phyloP scores from a whole-genome alignment of 2,329 filamentous ascomycete genomes.

The Paecilomyces sp. region DNA sequence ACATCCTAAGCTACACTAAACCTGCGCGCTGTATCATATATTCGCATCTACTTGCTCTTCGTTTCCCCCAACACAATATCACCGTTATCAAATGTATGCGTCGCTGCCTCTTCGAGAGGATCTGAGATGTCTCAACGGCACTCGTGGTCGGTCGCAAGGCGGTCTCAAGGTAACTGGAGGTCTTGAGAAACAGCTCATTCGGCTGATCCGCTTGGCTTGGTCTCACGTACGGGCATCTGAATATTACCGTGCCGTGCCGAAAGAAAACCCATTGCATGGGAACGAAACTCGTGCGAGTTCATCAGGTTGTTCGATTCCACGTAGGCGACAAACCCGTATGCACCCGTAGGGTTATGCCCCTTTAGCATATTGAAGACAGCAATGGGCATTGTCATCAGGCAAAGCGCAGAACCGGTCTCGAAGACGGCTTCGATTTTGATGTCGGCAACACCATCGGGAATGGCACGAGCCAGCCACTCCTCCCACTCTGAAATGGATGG shows the following conservation, averaged over 20 bases:
- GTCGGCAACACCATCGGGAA: conserved; percentile 2
- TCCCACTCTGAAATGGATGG: conserved; percentile 1
- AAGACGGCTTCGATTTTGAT: conserved; percentile 5
- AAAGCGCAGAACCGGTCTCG: conserved; percentile 1
- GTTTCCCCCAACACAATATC: neutral
- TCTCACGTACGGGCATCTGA: neutral
- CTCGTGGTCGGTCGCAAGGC: neutral
- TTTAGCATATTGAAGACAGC: conserved; percentile 5
- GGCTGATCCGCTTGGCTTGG: neutral
- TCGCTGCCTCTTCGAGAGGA: neutral
- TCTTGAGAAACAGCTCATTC: neutral
- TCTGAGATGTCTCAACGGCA: neutral
- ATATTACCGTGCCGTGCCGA: neutral
- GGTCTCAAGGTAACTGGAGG: neutral
- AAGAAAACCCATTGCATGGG: neutral
- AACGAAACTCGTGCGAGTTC: neutral
- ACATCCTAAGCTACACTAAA: too few species aligned
- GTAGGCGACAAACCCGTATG: conserved; percentile 4
- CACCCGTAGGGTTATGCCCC: neutral
- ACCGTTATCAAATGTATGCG: neutral
- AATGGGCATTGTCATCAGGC: conserved; percentile 4
- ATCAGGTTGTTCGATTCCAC: conserved; percentile 2
- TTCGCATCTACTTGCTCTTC: neutral
- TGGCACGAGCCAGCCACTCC: neutral
- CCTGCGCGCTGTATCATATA: too few species aligned